Percentiles rank a stretch among this genome's conserved stretches.
Conservation (phyloP, 202 grass and related monocot genomes). For the Dendrocalamus latiflorus region DNA sequence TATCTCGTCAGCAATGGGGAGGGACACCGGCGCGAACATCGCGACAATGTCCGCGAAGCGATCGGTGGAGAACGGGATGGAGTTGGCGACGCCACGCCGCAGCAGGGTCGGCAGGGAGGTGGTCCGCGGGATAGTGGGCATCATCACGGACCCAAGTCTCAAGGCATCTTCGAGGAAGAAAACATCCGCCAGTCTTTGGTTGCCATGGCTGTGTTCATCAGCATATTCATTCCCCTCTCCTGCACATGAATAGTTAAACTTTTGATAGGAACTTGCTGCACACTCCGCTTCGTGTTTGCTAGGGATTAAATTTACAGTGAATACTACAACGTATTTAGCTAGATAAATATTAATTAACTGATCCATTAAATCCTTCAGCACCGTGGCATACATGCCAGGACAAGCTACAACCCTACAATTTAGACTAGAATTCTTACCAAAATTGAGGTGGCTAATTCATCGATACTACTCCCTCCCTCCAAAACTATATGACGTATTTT, state of each 20-base stretch:
- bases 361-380: no score
- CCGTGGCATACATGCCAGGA: no score
- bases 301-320: no score
- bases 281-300: no score
- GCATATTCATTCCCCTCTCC: neutral
- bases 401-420: no score
- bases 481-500: no score
- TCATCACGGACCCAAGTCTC: neutral
- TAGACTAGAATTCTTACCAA: no score
- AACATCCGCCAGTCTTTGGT: neutral
- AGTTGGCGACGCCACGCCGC: neutral
- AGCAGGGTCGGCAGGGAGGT: neutral
- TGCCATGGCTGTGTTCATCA: neutral
- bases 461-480: no score
- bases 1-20: neutral
- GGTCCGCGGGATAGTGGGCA: neutral
- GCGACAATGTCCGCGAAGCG: neutral
- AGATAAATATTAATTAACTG: no score
- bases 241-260: neutral
- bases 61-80: constrained; percentile 11
- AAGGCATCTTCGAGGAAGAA: neutral
- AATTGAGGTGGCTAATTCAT: no score
- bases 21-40: neutral
- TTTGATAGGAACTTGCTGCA: no score
- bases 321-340: no score